Base-by-base conservation (phyloP, 192 early-diverging fungal genomes). In the Backusella morwellensis region DNA sequence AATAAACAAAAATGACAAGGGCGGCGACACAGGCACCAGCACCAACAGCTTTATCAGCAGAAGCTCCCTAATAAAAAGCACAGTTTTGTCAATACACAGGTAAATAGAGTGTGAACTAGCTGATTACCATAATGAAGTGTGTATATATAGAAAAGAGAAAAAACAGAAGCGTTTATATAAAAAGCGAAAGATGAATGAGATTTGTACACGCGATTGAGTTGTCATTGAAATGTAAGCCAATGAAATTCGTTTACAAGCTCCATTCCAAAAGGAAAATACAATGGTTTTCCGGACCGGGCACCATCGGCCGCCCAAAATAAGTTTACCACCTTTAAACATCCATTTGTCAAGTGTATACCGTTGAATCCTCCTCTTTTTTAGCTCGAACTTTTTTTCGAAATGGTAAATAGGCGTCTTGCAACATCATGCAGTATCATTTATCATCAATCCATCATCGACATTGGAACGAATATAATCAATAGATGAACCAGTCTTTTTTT, bases 1-100 rank as follows among this genome's bases (percentile, higher is more conserved):
- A 98, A 82, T 98, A 98, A 66, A 88, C 75, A 81, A 97, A 97
- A 54, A 96, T 90, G 52, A 90, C 82, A 29, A 89, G 81, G 50
- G 93, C 92, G 68, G 94, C 76, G 8, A 86, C 84, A 50, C 96
- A 85, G 21, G 95, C 83, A 56, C 85, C 83, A 14, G 89, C 93
- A 21, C 97, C 97, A 34, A 96, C 90, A 26, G 92, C 82, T 83
- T 92, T 91, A 88, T 98, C 97, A 75, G 90, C 77, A 74, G 82
- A 83, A 71, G 79, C 84, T 54, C 81, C 83, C 85, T 85, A 81
- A 35, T 44, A 44, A 44, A 44, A 44, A 44, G 42, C 12, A 63
- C 11, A 21, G 19, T 7, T 6, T 17, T 50, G 21, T 50, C 6
- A 50, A 50, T 50, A 50, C 17, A 50, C 6, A n/a, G 17, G 19